Evolutionary conservation across 2,329 filamentous ascomycete genomes (phyloP), one percentile per base, ranked within the genome.

Genomic region (Aspergillus carbonarius): DNA sequence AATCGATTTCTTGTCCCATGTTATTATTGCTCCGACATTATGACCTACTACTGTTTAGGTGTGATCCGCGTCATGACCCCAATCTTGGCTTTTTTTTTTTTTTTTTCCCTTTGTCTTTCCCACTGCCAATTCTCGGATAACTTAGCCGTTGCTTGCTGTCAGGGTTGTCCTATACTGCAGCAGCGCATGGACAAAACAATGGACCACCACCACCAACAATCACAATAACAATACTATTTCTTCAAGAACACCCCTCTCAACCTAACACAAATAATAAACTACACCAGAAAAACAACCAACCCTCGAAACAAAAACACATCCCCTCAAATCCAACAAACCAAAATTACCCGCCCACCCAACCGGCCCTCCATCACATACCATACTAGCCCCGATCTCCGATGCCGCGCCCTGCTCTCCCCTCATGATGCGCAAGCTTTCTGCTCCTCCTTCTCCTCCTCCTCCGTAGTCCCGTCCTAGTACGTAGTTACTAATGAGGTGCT

Each of bases 131-230:
- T 30, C 17, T 35, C 47, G 34, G 47, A 18, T 17, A 40, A 12
- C 18, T 23, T 23, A 53, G 51, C 51, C 51, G 51, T 23, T 53
- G 51, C 51, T 23, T 53, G 51, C 51, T 54, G 51, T 54, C 51
- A 54, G 51, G 34, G 20, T n/a, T 18, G 13, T 42, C 10, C 9
- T 12, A 12, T 20, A 23, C 17, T 12, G 37, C 37, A 40, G 15
- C 6, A 40, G 15, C 6, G 18, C 7, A 6, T n/a, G 35, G 15
- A 39, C 13, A 3, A 9, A 40, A n/a, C n/a, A n/a, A 17, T 40
- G 18, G 15, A 40, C n/a, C 37, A 40, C 8, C 37, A 40, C n/a
- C n/a, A 10, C n/a, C 8, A 40, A 39, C n/a, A 40, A 8, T 40
- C 37, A 40, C 4, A 40, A 40, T 6, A 18, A 40, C 17, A 17